These are phyloP conservation scores for Dactylellina sp. DNA, from an alignment of 2,329 filamentous ascomycete genomes.

Conservation along the genomic window DNA sequence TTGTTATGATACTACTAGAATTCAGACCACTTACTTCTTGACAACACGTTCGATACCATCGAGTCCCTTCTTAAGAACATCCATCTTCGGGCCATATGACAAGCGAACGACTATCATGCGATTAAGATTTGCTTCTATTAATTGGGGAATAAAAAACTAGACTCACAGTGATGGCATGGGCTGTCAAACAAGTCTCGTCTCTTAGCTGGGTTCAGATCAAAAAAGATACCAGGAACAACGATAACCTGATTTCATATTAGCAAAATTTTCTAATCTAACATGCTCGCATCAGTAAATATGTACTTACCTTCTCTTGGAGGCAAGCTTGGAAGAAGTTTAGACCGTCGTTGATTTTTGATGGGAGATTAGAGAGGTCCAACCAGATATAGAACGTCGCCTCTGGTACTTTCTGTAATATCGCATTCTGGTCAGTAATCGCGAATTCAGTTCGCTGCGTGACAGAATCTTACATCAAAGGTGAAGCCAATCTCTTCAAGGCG, in stretches of 20 bases:
- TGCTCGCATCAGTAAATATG: neutral
- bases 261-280: neutral
- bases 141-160: neutral
- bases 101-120: slow-evolving; percentile 75
- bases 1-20: neutral
- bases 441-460: neutral
- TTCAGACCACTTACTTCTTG: slow-evolving; percentile 69
- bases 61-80: slow-evolving; percentile 79
- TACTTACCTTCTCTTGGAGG: slow-evolving; percentile 77
- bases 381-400: slow-evolving; percentile 96
- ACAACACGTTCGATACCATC: slow-evolving; percentile 87
- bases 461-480: slow-evolving; percentile 70
- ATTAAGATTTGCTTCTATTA: slow-evolving; percentile 1
- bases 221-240: slow-evolving; percentile 97
- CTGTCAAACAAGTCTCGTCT: slow-evolving; percentile 92
- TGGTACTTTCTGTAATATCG: slow-evolving; percentile 72
- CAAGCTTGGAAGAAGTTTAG: slow-evolving; percentile 97
- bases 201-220: slow-evolving; percentile 91
- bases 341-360: slow-evolving; percentile 86
- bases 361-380: slow-evolving; percentile 72
- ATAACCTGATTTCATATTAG: slow-evolving; percentile 71
- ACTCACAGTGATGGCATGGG: slow-evolving; percentile 65
- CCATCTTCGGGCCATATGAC: slow-evolving; percentile 85
- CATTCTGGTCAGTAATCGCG: neutral
- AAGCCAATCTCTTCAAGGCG: slow-evolving; percentile 89